Percentiles rank a stretch among this genome's conserved stretches.
phyloP scores from a whole-genome alignment of 306 rosid species.

The Herpetospermum pedunculosum region DNA sequence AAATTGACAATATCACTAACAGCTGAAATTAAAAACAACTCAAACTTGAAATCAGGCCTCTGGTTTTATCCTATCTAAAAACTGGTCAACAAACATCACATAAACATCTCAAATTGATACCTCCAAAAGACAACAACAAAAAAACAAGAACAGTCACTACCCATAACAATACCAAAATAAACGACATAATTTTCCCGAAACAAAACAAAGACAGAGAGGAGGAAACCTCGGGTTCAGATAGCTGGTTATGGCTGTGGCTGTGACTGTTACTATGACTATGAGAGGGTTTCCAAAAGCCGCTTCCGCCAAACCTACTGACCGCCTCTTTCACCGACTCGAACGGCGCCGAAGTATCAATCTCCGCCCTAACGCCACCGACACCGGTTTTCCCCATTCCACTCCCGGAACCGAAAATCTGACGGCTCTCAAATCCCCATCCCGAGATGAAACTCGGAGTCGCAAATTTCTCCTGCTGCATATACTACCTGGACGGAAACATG shows the following conservation, averaged over 20 bases:
- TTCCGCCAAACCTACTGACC: slow-evolving; percentile 51
- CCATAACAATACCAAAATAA: neutral
- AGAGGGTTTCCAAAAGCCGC: slow-evolving; percentile 73
- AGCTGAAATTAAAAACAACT: neutral
- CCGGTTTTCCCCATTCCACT: neutral
- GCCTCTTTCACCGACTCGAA: slow-evolving; percentile 83
- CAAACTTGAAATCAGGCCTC: neutral
- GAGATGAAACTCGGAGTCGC: neutral
- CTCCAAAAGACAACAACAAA: neutral
- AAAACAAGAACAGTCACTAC: neutral
- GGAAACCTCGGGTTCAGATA: slow-evolving; percentile 31
- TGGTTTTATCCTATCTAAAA: neutral
- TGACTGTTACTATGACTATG: neutral
- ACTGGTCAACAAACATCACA: neutral
- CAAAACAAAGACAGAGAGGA: neutral
- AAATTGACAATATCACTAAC: neutral
- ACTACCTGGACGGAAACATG: neutral
- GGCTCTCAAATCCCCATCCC: neutral
- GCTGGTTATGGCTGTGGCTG: neutral
- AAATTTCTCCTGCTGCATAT: neutral
- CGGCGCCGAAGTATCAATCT: slow-evolving; percentile 75
- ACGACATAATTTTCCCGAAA: neutral
- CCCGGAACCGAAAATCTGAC: neutral
- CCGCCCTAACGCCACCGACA: slow-evolving; percentile 27
- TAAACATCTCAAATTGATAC: neutral